Conservation (phyloP, 2,329 filamentous ascomycete species). For the Penicillium brevicompactum region DNA sequence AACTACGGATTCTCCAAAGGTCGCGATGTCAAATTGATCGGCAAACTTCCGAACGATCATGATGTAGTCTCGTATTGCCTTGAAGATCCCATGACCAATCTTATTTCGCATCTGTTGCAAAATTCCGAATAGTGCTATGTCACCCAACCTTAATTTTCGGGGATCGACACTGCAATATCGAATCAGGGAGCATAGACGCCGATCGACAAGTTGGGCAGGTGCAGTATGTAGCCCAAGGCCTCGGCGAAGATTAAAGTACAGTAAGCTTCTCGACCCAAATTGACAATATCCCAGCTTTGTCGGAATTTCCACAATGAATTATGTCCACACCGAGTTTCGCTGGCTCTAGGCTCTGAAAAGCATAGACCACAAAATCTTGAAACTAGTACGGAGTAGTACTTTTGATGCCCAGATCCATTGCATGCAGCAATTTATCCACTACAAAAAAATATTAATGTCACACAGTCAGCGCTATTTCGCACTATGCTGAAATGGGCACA, state of each 20-base stretch:
- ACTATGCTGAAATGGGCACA: not conserved
- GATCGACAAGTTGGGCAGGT: not conserved
- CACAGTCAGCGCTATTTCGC: not conserved
- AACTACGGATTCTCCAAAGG: too few relatives aligned
- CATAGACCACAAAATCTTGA: not conserved
- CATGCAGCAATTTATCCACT: too few relatives aligned
- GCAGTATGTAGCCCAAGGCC: not conserved
- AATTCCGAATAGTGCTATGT: not conserved
- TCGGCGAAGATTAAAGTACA: not conserved
- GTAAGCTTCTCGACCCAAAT: not conserved
- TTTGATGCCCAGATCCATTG: too few relatives aligned
- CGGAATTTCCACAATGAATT: too few relatives aligned
- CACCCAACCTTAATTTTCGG: not conserved
- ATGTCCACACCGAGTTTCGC: not conserved
- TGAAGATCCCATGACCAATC: not conserved
- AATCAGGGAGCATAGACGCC: not conserved
- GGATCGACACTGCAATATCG: not conserved
- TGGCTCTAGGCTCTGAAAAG: not conserved
- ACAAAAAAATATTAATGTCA: not conserved
- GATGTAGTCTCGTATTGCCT: too few relatives aligned
- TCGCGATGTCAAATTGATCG: too few relatives aligned
- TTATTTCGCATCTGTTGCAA: not conserved
- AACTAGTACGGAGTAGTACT: too few relatives aligned
- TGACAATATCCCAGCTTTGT: not conserved
- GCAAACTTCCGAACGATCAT: too few relatives aligned